Percentiles rank a stretch among this genome's conserved stretches.
Evolutionary conservation across 257 asterid species (phyloP).

Genomic region (Solanum rostratum): DNA sequence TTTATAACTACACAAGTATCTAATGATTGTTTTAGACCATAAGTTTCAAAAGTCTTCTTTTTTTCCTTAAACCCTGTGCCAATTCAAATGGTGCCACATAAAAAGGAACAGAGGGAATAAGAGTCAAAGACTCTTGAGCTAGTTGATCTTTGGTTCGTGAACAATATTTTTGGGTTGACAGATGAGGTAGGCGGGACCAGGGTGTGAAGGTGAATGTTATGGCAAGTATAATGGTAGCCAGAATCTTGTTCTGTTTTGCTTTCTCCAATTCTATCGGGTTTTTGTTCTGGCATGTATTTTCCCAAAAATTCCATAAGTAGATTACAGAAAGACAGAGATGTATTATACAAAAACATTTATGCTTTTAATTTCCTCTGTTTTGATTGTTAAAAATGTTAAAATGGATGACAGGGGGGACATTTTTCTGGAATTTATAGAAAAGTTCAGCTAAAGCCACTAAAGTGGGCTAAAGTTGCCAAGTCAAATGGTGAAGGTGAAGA

Average conservation of each 20-base stretch:
- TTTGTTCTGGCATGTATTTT: neutral
- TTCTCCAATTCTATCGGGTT: neutral
- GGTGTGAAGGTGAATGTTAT: neutral
- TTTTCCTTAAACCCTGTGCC: too few species aligned
- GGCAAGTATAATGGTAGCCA: neutral
- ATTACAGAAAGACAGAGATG: neutral
- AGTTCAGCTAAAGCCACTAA: slow-evolving; percentile 91
- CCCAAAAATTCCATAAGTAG: neutral
- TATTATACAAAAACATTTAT: neutral
- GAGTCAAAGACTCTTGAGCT: neutral
- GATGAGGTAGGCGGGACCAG: neutral
- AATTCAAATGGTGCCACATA: too few species aligned
- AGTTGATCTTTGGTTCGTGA: neutral
- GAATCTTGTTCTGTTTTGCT: neutral
- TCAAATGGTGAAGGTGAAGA: slow-evolving; percentile 83
- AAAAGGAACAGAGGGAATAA: too few species aligned
- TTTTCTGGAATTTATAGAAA: slow-evolving; percentile 96
- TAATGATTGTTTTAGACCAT: too few species aligned
- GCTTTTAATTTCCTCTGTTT: neutral
- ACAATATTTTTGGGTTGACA: neutral
- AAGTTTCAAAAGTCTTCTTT: too few species aligned
- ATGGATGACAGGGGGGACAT: slow-evolving; percentile 78
- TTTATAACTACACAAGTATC: too few species aligned
- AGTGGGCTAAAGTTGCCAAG: slow-evolving; percentile 75
- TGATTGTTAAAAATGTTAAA: slow-evolving; percentile 1